Evolutionary conservation across 257 asterid species (phyloP), one percentile per base, ranked within the genome.

Genomic region (Solanum verrucosum): DNA sequence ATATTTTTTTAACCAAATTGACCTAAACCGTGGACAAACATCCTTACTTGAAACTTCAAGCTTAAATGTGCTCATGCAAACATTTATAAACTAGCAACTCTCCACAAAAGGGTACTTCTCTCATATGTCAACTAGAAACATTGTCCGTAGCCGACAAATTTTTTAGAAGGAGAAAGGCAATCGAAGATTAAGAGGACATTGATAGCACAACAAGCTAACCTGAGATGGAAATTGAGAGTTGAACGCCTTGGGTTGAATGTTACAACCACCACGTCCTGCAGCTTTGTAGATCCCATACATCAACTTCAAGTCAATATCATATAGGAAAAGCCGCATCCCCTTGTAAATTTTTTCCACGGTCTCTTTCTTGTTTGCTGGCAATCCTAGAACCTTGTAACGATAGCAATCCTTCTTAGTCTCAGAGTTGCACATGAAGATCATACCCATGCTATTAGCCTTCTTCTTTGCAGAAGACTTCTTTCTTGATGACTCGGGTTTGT

Each of bases 361-460:
- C 86, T 92, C 92, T 93, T 92, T 93, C 94, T 97, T 96, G 92
- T 90, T 92, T 52, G 95, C 95, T n/a, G 99, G 99, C 88, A 97
- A 91, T 83, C 99, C 99, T 87, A 97, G 92, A 92, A 97, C 95
- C 90, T 86, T 93, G 87, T 97, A 93, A 79, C 85, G 92, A 83
- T 90, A 95, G 89, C 99, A 97, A 87, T 97, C 99, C 38, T 90
- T 87, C 92, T 95, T 96, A 12, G 99, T 97, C 94, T 90, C 89
- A 27, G 99, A 93, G 92, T 93, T 97, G 94, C 99, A 97, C 95
- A 96, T 93, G 88, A 97, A 97, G 88, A 97, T 92, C 98, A 97
- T 94, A 85, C 99, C 99, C 98, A 92, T 96, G 91, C 94, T 92
- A 93, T 92, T 92, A 37, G 88, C 94, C 91, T 90, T 94, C 70